Evolutionary conservation across 1,139 yeast species (phyloP), one percentile per base, ranked within the genome.

Genomic region (Hyphopichia fennica): DNA sequence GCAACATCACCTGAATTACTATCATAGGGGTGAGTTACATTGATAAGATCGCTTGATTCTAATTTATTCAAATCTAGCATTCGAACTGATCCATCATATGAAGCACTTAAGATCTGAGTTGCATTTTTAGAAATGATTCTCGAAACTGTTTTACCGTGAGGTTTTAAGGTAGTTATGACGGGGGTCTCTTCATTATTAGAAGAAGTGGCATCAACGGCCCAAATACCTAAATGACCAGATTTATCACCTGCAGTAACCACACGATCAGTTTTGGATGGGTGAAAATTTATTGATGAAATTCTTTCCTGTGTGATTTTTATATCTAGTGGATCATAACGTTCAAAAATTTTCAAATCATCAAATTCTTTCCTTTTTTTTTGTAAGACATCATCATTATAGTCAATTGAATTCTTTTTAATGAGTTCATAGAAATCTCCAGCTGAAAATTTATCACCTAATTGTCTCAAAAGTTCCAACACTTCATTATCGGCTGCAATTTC

Each of bases 21-120:
- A 34, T 61, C 72, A 53, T 71, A 68, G 3, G 77, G 79, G 51
- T 81, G 84, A 43, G 69, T 72, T 41, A 83, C 66, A 35, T 75
- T 75, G 2, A 77, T 60, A 2, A 82, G 61, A 48, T 88, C 95
- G 2, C 75, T 59, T 8, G 90, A 79, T 34, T 75, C 65, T 45
- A 83, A 72, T 37, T 78, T 78, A 35, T 74, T 69, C 45, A 93
- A 62, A 58, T 93, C 96, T 45, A 89, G 69, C 28, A 74, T 64
- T 42, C 98, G 69, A 4, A 91, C 75, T 0, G 95, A 82, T 0
- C 97, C 96, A 62, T 93, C 99, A 58, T 91, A 91, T 1, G 96
- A 84, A 9, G 84, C 75, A 0, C 95, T 80, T 36, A 81, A 75
- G 1, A 91, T 71, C 47, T 79, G 77, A 27, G 79, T 69, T 4